Evolutionary conservation across 177 flowering plant species (phyloP), one percentile per base, ranked within the genome.

Genomic region (Vitis hybrid): DNA sequence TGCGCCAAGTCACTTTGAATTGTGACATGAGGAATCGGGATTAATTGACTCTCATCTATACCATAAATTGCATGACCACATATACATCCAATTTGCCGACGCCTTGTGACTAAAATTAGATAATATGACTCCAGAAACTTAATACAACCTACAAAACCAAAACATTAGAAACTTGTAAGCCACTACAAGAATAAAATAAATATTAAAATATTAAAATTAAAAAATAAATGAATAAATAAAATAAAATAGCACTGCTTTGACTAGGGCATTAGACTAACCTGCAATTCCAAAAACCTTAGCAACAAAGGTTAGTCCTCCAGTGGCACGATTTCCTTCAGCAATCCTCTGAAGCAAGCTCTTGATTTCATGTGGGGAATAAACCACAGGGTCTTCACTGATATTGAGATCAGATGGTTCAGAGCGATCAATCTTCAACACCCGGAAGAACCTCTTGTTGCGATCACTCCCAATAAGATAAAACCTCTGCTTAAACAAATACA

Each of bases 1-100:
- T 90, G 91, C 0, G 99, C 99, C 4, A 87, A 72, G 77, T 95
- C 99, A 59, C 91, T 75, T 81, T 93, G 99, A 70, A 95, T 78
- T 4, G 93, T 86, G 61, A 81, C 87, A 84, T 95, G 99, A 0
- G 99, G 99, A 66, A 95, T 80, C 0, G 96, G 82, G 48, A 95
- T 84, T 69, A 95, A 76, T 70, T 91, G 98, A 74, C 91, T 93
- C 77, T 95, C 98, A 6, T 91, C 96, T 35, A 95, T 95, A 71
- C 89, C 65, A 74, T 95, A 95, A 56, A 95, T 90, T 27, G 98
- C 97, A 82, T 93, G 98, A 60, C 99, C 99, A 74, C 99, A 95
- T 59, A 95, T 72, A 73, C 84, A 81, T 57, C 99, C 99, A 79
- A 95, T 93, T 80, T 95, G 98, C 13, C 90, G 84, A 7, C 97